Evolutionary conservation across 805 yeast genomes (phyloP), one percentile per base, ranked within the genome.

Genomic region (Metschnikowia amazonensis): DNA sequence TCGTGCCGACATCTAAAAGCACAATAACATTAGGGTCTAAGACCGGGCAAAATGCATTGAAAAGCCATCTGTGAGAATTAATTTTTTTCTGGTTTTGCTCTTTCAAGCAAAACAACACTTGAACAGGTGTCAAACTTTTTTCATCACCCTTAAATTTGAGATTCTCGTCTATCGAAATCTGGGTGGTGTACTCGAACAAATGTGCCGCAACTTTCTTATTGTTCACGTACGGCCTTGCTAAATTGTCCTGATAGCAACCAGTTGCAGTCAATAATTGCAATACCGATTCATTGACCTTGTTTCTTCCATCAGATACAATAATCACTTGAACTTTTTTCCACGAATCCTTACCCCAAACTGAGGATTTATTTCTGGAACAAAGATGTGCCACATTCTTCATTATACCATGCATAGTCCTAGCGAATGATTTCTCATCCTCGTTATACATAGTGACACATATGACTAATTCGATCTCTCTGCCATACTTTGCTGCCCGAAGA

Each of bases 391-490:
- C 80, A 65, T 95, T 94, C 58, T 82, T 86, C 87, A 92, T 88
- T 13, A 94, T 92, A 0, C 96, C 87, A 64, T 95, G 96, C 77
- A 94, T 74, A 0, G 99, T 95, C 67, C 98, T 80, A 1, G 97
- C 88, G 63, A 94, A 81, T 2, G 95, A 79, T 44, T 75, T 74
- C 63, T 90, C 97, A 64, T 88, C 95, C 67, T 94, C 99, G 60
- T 94, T 94, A 70, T 92, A 94, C 98, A 94, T 92, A 27, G 99
- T 94, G 54, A 94, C 80, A 67, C 98, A 90, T 42, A 94, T 79
- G 36, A 86, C 89, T 31, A 94, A 70, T 67, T 95, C 98, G 24
- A 94, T 92, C 58, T 89, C 97, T 62, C 99, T 81, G 53, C 86
- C 88, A 61, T 81, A 78, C 52, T 88, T 92, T 5, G 88, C 84